Evolutionary conservation across 2,329 filamentous ascomycete species (phyloP), one percentile per base, ranked within the genome.

Genomic region (Dothideomycetes sp.): DNA sequence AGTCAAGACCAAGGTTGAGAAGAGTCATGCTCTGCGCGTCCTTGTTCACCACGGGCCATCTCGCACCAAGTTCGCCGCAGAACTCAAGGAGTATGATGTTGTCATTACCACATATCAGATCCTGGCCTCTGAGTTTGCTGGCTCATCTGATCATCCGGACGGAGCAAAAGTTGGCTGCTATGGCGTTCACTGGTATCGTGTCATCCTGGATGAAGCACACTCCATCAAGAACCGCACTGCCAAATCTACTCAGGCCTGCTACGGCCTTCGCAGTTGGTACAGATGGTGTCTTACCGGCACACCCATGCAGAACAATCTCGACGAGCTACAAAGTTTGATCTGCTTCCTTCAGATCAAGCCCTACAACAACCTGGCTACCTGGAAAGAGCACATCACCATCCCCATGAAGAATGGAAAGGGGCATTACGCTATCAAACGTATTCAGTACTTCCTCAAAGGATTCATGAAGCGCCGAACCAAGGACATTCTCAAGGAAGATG

Each of bases 391-490:
- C 44, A 98, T 98, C 45, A 88, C 87, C 39, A 68, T 74, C 31
- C 91, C 91, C 0, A 77, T 98, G 74, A 94, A 89, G 65, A 85
- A 83, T 46, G 88, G 88, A 6, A 82, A 83, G 46, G 91, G 89
- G 9, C 84, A 88, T 40, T 74, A 96, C 44, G 89, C 91, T 12
- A 93, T 98, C 58, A 76, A 80, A 36, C 77, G 91, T 31, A 68
- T 98, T 22, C 87, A 94, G 51, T 78, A 82, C 43, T 78, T 94
- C 46, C 68, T 98, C 4, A 82, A 84, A 41, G 89, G 87, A 41
- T 94, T 94, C 65, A 98, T 98, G 91, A 94, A 96, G 67, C 80
- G 91, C n/a, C 79, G 91, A 29, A 96, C 88, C 7, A 98, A 98
- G 63, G 87, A 94, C 16, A 85, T 98, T n/a, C 67, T 98, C 46